phyloP scores from a whole-genome alignment of 1,139 yeast species.

The Kodamaea sp. region DNA sequence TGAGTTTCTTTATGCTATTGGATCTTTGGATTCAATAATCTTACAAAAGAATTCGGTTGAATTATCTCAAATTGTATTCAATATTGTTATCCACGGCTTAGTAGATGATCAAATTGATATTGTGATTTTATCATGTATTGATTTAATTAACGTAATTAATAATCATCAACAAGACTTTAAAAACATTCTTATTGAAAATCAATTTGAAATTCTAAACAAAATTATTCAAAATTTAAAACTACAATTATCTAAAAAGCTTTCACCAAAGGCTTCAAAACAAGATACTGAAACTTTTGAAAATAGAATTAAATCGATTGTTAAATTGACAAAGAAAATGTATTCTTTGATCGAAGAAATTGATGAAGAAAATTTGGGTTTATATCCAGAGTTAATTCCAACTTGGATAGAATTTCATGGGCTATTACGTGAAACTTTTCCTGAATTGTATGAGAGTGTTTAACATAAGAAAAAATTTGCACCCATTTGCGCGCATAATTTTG shows the following conservation, averaged over 20 bases:
- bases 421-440: background rate
- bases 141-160: conserved; percentile 28
- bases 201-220: conserved; percentile 18
- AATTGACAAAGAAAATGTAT: conserved; percentile 20
- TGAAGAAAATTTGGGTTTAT: conserved; percentile 5
- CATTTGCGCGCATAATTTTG: no score
- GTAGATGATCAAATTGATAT: conserved; percentile 40
- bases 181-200: conserved; percentile 17
- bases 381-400: conserved; percentile 1
- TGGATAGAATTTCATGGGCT: conserved; percentile 5
- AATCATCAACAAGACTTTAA: conserved; percentile 15
- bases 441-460: no score
- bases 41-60: conserved; percentile 17
- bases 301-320: conserved; percentile 26
- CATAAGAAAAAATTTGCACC: no score
- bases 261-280: conserved; percentile 43
- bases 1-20: conserved; percentile 62
- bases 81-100: conserved; percentile 33
- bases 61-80: conserved; percentile 22
- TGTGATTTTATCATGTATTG: conserved; percentile 34
- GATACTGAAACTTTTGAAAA: conserved; percentile 37
- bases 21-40: conserved; percentile 23
- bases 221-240: conserved; percentile 23
- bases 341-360: conserved; percentile 5
- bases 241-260: conserved; percentile 35